phyloP scores from a whole-genome alignment of 2,329 filamentous ascomycete genomes.

The Pseudocercospora fuligena region DNA sequence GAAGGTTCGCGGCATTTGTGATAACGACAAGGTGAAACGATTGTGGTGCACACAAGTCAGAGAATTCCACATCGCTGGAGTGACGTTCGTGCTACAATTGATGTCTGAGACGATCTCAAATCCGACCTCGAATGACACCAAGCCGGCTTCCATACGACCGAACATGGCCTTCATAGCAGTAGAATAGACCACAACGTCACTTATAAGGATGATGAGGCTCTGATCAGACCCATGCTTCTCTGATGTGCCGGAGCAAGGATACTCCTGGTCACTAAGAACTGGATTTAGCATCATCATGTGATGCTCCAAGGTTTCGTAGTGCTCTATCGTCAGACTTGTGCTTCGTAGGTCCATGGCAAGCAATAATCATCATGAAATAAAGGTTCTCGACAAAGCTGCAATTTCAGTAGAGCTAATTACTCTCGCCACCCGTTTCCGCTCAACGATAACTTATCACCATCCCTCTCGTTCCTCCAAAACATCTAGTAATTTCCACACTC shows the following conservation, averaged over 20 bases:
- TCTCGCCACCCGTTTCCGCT: too few relatives aligned
- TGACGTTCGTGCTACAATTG: neutral
- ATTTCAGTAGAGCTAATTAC: too few relatives aligned
- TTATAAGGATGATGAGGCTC: neutral
- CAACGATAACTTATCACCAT: too few relatives aligned
- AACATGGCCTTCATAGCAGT: neutral
- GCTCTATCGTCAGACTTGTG: neutral
- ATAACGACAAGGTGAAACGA: neutral
- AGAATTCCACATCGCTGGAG: neutral
- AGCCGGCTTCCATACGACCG: neutral
- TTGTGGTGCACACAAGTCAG: neutral
- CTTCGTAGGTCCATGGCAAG: too few relatives aligned
- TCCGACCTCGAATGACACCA: neutral
- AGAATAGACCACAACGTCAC: neutral
- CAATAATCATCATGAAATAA: too few relatives aligned
- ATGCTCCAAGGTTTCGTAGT: neutral
- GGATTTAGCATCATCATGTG: neutral
- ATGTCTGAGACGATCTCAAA: neutral
- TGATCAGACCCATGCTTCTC: neutral
- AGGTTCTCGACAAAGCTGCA: too few relatives aligned
- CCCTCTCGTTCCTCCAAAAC: too few relatives aligned
- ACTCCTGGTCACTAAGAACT: neutral
- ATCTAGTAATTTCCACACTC: too few relatives aligned
- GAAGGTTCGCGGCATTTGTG: neutral
- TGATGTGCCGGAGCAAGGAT: neutral